Conservation (phyloP, 306 rosid genomes). For the Cucurbita ficifolia region DNA sequence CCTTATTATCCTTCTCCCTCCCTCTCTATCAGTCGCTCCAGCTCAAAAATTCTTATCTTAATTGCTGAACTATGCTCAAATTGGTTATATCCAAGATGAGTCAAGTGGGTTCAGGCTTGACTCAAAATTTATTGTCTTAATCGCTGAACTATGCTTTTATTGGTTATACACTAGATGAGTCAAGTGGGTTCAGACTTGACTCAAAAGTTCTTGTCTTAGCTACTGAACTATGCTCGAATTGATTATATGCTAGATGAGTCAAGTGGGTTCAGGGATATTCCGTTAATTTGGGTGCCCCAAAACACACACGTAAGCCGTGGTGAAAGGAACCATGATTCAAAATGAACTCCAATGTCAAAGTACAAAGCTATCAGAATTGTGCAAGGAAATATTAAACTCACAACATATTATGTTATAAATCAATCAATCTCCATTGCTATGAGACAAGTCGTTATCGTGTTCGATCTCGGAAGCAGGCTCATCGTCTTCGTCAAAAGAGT, state of each 20-base stretch:
- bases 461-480: constrained; percentile 56
- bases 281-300: no score
- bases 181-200: no score
- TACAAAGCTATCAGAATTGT: not conserved
- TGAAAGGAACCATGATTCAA: not conserved
- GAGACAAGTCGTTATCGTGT: constrained; percentile 32
- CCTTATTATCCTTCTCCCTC: not conserved
- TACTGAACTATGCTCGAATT: no score
- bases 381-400: not conserved
- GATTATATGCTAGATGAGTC: no score
- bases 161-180: no score
- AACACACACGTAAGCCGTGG: not conserved
- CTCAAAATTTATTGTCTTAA: no score
- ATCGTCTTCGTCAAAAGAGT: constrained; percentile 45
- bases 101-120: no score
- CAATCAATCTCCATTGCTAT: not conserved
- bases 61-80: not conserved
- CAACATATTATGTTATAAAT: not conserved
- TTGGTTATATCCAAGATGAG: not conserved
- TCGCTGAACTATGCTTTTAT: no score
- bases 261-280: no score
- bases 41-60: not conserved
- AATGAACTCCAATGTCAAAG: not conserved
- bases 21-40: not conserved
- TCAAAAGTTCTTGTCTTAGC: no score